Evolutionary conservation across 2,329 filamentous ascomycete species (phyloP).

Genomic region (Talaromyces sp.): DNA sequence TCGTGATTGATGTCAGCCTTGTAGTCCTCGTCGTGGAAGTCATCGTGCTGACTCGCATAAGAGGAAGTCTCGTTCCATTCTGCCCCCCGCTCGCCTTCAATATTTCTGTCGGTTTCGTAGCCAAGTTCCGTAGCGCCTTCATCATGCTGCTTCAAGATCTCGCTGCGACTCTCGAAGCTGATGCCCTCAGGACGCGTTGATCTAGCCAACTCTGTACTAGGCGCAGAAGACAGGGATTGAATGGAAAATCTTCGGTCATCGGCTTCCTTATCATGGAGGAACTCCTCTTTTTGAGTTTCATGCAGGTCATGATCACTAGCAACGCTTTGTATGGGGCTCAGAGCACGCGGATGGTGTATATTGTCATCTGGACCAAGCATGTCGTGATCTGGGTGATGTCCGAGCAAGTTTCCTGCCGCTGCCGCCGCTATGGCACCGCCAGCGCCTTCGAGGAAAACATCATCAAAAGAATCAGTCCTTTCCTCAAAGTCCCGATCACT

Average conservation of each 20-base stretch:
- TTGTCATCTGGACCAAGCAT: conserved; percentile 43
- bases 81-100: conserved; percentile 22
- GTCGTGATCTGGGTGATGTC: conserved; percentile 48
- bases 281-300: conserved; percentile 59
- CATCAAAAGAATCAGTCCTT: conserved; percentile 31
- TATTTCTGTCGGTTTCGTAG: conserved; percentile 33
- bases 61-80: conserved; percentile 29
- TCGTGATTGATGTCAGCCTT: conserved; percentile 49
- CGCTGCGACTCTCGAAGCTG: conserved; percentile 50
- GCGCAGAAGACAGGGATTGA: conserved; percentile 55
- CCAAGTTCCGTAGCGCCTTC: conserved; percentile 35
- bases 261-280: conserved; percentile 58
- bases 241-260: conserved; percentile 51
- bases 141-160: conserved; percentile 46
- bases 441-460: conserved; percentile 28
- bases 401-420: conserved; percentile 36
- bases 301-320: conserved; percentile 76
- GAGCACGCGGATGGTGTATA: conserved; percentile 61
- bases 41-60: conserved; percentile 40
- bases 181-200: conserved; percentile 52
- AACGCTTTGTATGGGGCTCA: conserved; percentile 90
- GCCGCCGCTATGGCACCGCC: conserved; percentile 40
- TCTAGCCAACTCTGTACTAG: conserved; percentile 55
- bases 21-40: background rate
- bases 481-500: conserved; percentile 28